These are phyloP conservation scores for Biscogniauxia marginata DNA, from an alignment of 2,329 filamentous ascomycete genomes.

Conservation along the genomic window DNA sequence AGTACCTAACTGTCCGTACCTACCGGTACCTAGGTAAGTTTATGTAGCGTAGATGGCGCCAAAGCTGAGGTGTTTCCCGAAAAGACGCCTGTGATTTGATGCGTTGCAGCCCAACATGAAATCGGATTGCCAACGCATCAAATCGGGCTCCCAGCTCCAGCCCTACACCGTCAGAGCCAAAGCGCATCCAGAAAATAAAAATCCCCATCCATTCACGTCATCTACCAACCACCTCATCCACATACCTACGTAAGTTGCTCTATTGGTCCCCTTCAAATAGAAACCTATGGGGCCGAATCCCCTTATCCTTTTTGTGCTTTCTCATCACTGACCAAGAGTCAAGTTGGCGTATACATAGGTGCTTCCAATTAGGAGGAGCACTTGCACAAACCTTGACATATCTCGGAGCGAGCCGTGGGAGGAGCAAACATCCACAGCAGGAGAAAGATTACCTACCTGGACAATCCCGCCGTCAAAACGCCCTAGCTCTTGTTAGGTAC, in stretches of 20 bases:
- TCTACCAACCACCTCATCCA: not conserved
- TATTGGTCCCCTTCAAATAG: not conserved
- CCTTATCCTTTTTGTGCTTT: not conserved
- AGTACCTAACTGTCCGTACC: too few species aligned
- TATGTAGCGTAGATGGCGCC: not conserved
- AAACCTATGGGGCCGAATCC: not conserved
- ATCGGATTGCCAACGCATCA: conserved; percentile 34
- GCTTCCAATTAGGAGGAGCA: conserved; percentile 6
- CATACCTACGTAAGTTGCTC: not conserved
- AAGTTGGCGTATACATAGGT: conserved; percentile 4
- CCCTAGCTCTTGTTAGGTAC: conserved; percentile 10
- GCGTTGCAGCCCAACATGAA: conserved; percentile 31
- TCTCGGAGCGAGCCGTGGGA: conserved; percentile 20
- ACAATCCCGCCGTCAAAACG: conserved; percentile 1
- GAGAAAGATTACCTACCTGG: conserved; percentile 13
- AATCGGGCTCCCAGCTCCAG: conserved; percentile 5
- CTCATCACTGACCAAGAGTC: not conserved
- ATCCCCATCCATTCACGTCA: conserved; percentile 3
- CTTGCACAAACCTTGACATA: not conserved
- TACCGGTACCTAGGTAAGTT: not conserved
- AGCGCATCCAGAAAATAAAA: conserved; percentile 21
- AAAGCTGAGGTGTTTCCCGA: not conserved
- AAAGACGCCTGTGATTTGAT: not conserved
- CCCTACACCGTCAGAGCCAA: conserved; percentile 17
- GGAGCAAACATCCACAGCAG: conserved; percentile 20